phyloP scores from a whole-genome alignment of 2,329 filamentous ascomycete species.

The Aspergillus calidoustus region DNA sequence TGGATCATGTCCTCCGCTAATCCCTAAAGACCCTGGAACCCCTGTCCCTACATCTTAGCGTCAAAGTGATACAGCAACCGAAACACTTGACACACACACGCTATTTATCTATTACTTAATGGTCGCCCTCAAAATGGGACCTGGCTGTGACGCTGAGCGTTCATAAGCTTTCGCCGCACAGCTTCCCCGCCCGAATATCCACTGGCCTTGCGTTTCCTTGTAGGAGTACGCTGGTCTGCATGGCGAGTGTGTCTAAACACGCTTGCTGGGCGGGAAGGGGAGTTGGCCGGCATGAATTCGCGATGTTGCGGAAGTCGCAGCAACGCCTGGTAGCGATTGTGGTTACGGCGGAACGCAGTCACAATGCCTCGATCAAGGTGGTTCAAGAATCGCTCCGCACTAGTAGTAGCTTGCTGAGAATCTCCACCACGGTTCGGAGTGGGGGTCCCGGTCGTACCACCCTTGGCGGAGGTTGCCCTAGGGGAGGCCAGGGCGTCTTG shows the following conservation, averaged over 20 bases:
- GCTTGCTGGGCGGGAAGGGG: conserved; percentile 47
- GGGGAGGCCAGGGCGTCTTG: conserved; percentile 49
- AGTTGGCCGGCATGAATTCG: conserved; percentile 51
- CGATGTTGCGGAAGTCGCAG: conserved; percentile 53
- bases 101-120: not conserved
- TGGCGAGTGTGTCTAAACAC: conserved; percentile 48
- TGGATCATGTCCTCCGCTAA: conserved; percentile 11
- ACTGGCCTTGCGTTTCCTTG: conserved; percentile 45
- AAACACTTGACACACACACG: not conserved
- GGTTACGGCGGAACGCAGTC: conserved; percentile 73
- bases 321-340: conserved; percentile 55
- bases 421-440: conserved; percentile 42
- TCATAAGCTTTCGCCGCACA: conserved; percentile 50
- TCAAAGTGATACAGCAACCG: conserved; percentile 2
- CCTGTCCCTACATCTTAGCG: not conserved
- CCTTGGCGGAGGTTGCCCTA: conserved; percentile 52
- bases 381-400: conserved; percentile 60
- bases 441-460: conserved; percentile 34
- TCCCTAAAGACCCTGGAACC: conserved; percentile 14
- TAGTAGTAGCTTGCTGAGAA: conserved; percentile 35
- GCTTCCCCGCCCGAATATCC: conserved; percentile 46
- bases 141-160: conserved; percentile 46
- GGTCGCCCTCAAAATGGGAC: conserved; percentile 38
- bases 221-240: conserved; percentile 45
- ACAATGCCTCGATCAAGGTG: conserved; percentile 74